Evolutionary conservation across 805 yeast species (phyloP), one percentile per base, ranked within the genome.

Genomic region (Spathaspora gorwiae): DNA sequence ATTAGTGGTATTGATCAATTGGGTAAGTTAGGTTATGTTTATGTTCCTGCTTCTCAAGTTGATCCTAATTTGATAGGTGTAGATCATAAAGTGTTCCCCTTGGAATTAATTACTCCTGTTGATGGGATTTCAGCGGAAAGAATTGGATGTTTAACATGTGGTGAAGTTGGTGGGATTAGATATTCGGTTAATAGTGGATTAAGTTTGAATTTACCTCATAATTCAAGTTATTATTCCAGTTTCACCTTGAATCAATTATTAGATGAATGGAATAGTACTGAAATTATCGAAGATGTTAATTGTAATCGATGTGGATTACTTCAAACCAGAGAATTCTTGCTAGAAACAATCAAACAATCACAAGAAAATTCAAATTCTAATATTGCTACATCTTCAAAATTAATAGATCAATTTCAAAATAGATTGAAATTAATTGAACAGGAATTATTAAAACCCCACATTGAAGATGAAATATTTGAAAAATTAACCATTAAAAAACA

Each of bases 81-180:
- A 6, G 66, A 65, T 6, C 54, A 69, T 7, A 75, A 75, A 54
- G 75, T 72, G 26, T 73, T 66, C 47, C 79, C 83, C 0, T 72
- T 78, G 50, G 78, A 79, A 45, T 64, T 87, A 45, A 61, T 89
- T 1, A 90, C 97, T 0, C 98, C 98, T 0, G 90, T 92, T 12
- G 98, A 92, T 66, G 98, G 98, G 2, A 68, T 87, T 3, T 78
- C 83, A 26, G 92, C 90, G 7, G 95, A 88, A 56, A 75, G 97
- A 56, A 90, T 92, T 41, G 96, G 96, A 0, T 92, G 98, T 61
- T 73, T 87, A 42, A 73, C 73, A 12, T 92, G 98, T 74, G 96
- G 97, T 47, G 97, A 92, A 56, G 87, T 82, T 63, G 97, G 96
- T 44, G 97, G 97, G 2, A 83, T 90, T 13, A 75, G 97, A 49